Evolutionary conservation across 495 filamentous ascomycete species (phyloP), one percentile per base, ranked within the genome.

Genomic region (Lophiotrema nucula): DNA sequence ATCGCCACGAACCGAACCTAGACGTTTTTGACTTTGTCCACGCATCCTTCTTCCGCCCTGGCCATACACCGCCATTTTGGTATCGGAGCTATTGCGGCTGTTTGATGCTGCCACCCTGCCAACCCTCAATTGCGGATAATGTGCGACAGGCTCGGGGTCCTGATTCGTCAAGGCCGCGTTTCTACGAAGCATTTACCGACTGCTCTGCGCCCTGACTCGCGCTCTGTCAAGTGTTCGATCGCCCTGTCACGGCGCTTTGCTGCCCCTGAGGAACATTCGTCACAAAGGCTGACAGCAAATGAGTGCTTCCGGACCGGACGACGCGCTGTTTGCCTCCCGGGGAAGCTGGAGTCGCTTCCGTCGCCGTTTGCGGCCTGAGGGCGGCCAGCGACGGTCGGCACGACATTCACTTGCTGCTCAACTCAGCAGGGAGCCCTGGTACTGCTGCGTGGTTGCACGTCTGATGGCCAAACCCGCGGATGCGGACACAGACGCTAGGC

Each of bases 61-160:
- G 8, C 31, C 31, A 53, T 63, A 18, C 60, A 63, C 60, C 60
- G 60, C 60, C 53, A 49, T 63, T 63, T 58, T 63, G 46, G 46
- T 35, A 10, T 33, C 42, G 60, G 58, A 58, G 52, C 26, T 4
- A 56, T 62, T 47, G 60, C 60, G 53, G 60, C 47, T 56, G 52
- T 55, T 52, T 57, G 59, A 61, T 44, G 42, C 56, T 47, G 57
- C 43, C 57, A 56, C 45, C 48, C 42, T 45, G 22, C 59, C 52
- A 50, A 25, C 35, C 46, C 42, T 56, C 35, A 31, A 26, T 28
- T 25, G 26, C 53, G 51, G 53, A 56, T 51, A 52, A 56, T 62
- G 43, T 55, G 43, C 28, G 22, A 19, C 3, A 13, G 18, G 39
- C 22, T 24, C 13, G 6, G 24, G 18, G 22, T 2, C 38, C 43